Base-by-base conservation (phyloP, 2,329 filamentous ascomycete genomes). In the Apiospora malaysiana region DNA sequence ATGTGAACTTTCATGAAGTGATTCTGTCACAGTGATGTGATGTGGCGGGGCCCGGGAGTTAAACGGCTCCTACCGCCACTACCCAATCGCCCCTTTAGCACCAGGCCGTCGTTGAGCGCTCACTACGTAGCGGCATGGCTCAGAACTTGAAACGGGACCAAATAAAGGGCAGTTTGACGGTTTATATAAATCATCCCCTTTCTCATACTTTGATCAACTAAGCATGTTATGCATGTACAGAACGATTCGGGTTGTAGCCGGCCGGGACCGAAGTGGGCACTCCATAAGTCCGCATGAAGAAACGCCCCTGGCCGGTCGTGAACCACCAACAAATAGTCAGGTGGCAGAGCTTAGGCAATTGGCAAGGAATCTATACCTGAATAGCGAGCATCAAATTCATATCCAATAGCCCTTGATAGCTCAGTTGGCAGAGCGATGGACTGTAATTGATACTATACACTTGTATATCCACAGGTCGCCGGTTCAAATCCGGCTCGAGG, bases 391-490 rank as follows among this genome's bases (percentile, higher is more conserved):
- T 10, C 40, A 42, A 9, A 42, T 42, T 9, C 5, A 42, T 32
- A 32, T 32, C 40, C 40, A 42, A 42, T 42, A 42, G 32, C 56
- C 56, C 56, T 63, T 63, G 56, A 63, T 63, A 63, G 56, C 56
- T 63, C 56, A 63, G 56, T 63, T 63, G 56, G 56, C 32, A 63
- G 56, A 63, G 56, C 56, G 56, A 63, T 63, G 56, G 56, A 63
- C 56, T 63, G 56, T 63, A 63, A 63, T 63, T 63, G 56, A 8
- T 63, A 63, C 56, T 21, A 59, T 59, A 63, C 56, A 9, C 56
- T 63, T 63, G 56, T 63, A 63, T 63, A 63, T 63, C 56, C 56
- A 63, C 56, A 63, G 56, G 56, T 63, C 56, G 56, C 56, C 56
- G 56, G 56, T 63, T 63, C 56, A 63, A 63, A 63, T 63, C 56